A percentile compares a stretch with the other conserved stretches of the same genome.
Evolutionary conservation across 2,329 filamentous ascomycete genomes (phyloP).

Genomic region (Aspergillus quadricinctus): DNA sequence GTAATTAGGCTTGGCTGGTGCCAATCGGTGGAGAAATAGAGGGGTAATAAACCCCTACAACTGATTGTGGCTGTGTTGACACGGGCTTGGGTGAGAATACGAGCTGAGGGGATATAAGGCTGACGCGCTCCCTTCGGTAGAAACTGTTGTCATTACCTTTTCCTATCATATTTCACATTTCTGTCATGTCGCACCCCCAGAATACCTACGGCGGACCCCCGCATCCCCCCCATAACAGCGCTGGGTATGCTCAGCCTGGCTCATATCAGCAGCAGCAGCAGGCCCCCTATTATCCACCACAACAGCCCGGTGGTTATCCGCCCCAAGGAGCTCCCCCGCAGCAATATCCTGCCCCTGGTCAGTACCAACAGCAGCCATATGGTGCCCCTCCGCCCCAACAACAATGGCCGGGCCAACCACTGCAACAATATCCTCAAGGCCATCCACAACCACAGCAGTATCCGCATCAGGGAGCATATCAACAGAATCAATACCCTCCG

Average conservation of each 20-base stretch:
- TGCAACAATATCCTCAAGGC: constrained; percentile 2
- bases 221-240: background rate
- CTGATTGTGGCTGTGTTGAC: background rate
- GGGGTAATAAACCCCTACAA: background rate
- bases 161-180: background rate
- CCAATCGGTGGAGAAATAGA: background rate
- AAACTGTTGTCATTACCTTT: background rate
- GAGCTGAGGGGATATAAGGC: background rate
- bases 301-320: background rate
- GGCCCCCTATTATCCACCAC: background rate
- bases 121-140: background rate
- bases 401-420: constrained; percentile 2
- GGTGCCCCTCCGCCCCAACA: constrained; percentile 1
- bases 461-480: background rate
- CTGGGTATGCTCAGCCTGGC: background rate
- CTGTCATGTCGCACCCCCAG: background rate
- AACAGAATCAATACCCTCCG: background rate
- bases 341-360: constrained; percentile 1
- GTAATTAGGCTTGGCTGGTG: background rate
- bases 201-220: background rate
- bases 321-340: constrained; percentile 1
- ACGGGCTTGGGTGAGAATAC: too few species aligned
- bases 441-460: background rate
- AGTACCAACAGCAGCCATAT: constrained; percentile 3
- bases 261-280: background rate